Evolutionary conservation across 2,329 filamentous ascomycete genomes (phyloP), one percentile per base, ranked within the genome.

Genomic region (Monosporascus sp.): DNA sequence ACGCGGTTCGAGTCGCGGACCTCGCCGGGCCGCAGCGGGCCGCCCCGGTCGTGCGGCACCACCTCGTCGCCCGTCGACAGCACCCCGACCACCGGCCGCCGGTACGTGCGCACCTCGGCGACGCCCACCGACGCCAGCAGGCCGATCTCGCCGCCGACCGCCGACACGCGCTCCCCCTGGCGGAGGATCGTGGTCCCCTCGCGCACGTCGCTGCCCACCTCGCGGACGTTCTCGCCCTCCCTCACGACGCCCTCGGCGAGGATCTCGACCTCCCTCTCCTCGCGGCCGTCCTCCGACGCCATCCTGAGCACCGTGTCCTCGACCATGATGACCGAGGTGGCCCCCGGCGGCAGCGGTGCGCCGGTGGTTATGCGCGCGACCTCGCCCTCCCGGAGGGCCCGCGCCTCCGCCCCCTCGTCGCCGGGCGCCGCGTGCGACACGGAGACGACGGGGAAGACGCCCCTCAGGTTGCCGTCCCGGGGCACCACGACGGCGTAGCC

Each of bases 51-150:
- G 63, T 94, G 86, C 57, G 87, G 81, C 5, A 97, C 86, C 49
- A 99, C 89, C 70, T 99, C 94, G 66, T 99, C 93, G 22, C 94
- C 94, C 0, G 94, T 99, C 50, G 92, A 97, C 19, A 99, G 73
- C 2, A 99, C 85, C 5, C 92, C 94, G 7, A 99, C 78, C 8
- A 89, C 74, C 1, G 94, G 93, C 52, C 85, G 85, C 48, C 79
- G 82, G 72, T 88, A 97, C 7, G 93, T 80, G 16, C 78, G 78
- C 5, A 95, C 87, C 49, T 86, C 78, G 9, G 75, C 74, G 1
- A 86, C 85, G 6, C 94, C 94, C 0, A 94, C 89, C 1, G 92
- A 90, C 2, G 92, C 91, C 2, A 99, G 79, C 0, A 97, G 76
- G 0, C 94, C 94, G 26, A 99, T 86, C 65, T 99, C 94, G 48